Evolutionary conservation across 164 flowering plant genomes (phyloP).

Genomic region (Buxus sempervirens): DNA sequence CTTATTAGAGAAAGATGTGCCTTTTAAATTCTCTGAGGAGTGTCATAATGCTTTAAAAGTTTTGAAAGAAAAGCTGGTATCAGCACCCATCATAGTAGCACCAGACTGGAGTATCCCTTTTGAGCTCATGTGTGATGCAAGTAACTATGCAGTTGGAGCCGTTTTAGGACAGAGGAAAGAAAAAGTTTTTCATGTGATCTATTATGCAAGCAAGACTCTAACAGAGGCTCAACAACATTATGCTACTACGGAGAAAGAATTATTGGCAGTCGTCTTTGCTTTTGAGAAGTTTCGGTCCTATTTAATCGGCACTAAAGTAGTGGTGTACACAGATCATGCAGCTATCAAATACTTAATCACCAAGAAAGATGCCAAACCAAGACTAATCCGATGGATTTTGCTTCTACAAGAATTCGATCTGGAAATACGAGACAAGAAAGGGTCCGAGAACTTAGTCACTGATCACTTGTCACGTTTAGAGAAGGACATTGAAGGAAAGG

Average conservation of each 20-base stretch:
- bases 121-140: conserved; percentile 14
- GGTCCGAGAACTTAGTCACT: not conserved
- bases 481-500: too few species aligned
- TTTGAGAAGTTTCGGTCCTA: conserved; percentile 13
- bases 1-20: not conserved
- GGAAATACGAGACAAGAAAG: not conserved
- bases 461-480: conserved; percentile 12
- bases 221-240: conserved; percentile 9
- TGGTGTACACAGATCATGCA: not conserved
- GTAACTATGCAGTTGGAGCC: not conserved
- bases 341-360: not conserved
- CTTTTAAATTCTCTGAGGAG: not conserved
- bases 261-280: conserved; percentile 12
- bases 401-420: conserved; percentile 16
- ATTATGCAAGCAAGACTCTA: conserved; percentile 11
- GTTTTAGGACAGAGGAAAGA: conserved; percentile 1
- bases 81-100: conserved; percentile 6
- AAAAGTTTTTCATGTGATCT: not conserved
- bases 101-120: conserved; percentile 4
- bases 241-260: conserved; percentile 10
- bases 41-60: not conserved
- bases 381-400: conserved; percentile 9
- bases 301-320: conserved; percentile 7
- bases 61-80: not conserved
- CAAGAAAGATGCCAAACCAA: conserved; percentile 9